phyloP scores from a whole-genome alignment of 148 eudicot species.

The Rhododendron williamsianum region DNA sequence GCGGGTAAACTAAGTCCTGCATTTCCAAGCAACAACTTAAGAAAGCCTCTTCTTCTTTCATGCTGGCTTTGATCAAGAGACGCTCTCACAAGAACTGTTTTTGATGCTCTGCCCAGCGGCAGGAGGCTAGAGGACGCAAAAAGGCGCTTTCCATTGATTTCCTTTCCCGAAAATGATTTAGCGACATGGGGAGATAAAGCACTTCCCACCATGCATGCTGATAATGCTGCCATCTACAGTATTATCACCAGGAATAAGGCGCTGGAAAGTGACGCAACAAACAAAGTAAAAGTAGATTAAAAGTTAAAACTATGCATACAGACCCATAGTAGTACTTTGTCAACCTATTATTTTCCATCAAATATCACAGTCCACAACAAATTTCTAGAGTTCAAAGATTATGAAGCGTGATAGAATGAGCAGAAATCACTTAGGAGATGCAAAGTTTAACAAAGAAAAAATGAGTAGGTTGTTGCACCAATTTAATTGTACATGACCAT shows the following conservation, averaged over 20 bases:
- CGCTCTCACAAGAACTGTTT: conserved; percentile 43
- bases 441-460: neutral
- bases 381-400: neutral
- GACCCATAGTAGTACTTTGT: neutral
- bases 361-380: neutral
- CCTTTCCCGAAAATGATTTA: conserved; percentile 37
- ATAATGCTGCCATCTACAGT: conserved; percentile 48
- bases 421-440: neutral
- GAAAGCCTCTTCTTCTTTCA: conserved; percentile 74
- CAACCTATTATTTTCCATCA: neutral
- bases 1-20: conserved; percentile 57
- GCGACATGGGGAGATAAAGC: conserved; percentile 28
- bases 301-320: neutral
- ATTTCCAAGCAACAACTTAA: conserved; percentile 74
- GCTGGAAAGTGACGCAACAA: neutral
- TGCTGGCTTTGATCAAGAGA: conserved; percentile 42
- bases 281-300: neutral
- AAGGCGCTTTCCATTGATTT: conserved; percentile 33
- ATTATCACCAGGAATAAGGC: neutral
- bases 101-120: conserved; percentile 33
- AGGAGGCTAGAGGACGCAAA: conserved; percentile 31
- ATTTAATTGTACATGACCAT: neutral
- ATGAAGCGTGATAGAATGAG: neutral
- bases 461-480: neutral
- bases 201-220: conserved; percentile 55